phyloP scores from a whole-genome alignment of 164 flowering plant species.

The Piper betle region DNA sequence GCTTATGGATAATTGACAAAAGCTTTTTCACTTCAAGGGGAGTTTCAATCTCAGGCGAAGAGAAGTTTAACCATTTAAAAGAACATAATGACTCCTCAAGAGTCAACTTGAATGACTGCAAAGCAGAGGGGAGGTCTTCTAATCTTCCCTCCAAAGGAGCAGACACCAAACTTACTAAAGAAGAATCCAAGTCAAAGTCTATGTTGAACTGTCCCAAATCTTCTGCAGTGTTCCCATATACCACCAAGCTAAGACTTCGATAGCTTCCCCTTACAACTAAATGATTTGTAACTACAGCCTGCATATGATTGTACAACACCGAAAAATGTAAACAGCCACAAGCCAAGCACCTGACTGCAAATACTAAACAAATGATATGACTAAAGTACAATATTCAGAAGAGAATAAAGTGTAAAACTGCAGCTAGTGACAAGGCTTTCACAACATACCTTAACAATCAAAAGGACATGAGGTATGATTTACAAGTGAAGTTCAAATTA shows the following conservation, averaged over 20 bases:
- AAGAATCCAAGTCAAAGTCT: constrained; percentile 76
- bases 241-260: constrained; percentile 84
- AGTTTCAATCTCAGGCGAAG: constrained; percentile 33
- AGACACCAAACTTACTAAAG: constrained; percentile 59
- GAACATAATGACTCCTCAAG: constrained; percentile 46
- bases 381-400: no score
- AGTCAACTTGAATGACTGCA: constrained; percentile 30
- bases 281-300: constrained; percentile 95
- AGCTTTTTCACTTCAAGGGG: constrained; percentile 43
- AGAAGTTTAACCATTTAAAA: constrained; percentile 31
- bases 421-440: no score
- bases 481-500: no score
- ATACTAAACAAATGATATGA: neutral
- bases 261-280: constrained; percentile 94
- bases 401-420: no score
- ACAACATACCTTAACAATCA: no score
- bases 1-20: constrained; percentile 37
- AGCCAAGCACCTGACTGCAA: neutral
- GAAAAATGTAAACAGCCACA: neutral
- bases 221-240: constrained; percentile 93
- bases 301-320: constrained; percentile 11
- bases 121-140: constrained; percentile 81
- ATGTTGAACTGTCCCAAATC: constrained; percentile 95
- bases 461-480: no score
- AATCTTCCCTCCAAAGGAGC: constrained; percentile 62